Base-by-base conservation (phyloP, 768 basidiomycete genomes). In the Podaxis rugospora region DNA sequence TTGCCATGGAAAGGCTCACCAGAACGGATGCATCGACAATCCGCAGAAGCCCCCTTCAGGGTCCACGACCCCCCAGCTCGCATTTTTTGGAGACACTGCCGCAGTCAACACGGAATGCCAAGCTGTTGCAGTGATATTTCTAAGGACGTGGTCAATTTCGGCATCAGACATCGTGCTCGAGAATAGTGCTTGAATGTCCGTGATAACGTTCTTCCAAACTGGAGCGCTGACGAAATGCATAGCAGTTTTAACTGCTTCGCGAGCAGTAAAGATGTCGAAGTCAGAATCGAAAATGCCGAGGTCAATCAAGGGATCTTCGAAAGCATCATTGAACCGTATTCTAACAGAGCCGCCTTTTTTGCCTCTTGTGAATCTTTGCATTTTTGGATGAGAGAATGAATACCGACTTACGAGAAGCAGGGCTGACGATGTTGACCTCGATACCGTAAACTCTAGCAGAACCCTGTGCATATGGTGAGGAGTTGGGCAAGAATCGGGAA, bases 1-100 rank as follows among this genome's bases (percentile, higher is more conserved):
- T 7, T 16, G 4, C 2, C 3, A 3, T 16, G 14, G 39, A 42
- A 37, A 3, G 27, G 62, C 74, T 61, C 59, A 74, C 76, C 59
- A 74, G 61, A 59, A 70, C 66, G 10, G 74, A 75, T 4, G 73
- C 73, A 67, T 79, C 76, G 7, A 79, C 75, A 23, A 79, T 66
- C 1, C 78, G 68, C 59, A 78, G 51, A 53, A 1, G 71, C 66
- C 0, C 69, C 70, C 60, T 79, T 78, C 69, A 9, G 76, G 71
- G 63, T 78, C 71, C 2, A 77, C 72, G 5, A 76, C 78, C 1
- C 77, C 77, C 21, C 52, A 68, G 3, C 55, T 44, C 0, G 73
- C 69, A 16, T 61, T 58, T 16, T 55, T 57, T 0, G 68, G 61
- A 4, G 72, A 72, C 73, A 77, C 74, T 7, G 63, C 64, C 4